Evolutionary conservation across 1,139 yeast species (phyloP).

Genomic region (Kodamaea plutei): DNA sequence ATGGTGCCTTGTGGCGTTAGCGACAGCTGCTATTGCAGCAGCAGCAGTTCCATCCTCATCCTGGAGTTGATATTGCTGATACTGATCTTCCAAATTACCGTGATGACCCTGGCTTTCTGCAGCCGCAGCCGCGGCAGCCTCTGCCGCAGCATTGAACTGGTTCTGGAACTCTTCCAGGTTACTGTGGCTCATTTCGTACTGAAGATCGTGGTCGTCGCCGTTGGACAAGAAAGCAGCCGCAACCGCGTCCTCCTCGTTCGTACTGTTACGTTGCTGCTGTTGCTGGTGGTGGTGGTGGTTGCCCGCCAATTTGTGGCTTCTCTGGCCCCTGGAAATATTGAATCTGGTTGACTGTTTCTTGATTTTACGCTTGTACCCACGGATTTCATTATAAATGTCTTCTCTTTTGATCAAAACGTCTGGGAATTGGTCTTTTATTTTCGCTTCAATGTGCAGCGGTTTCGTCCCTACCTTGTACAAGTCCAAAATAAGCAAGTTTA

Average conservation of each 20-base stretch:
- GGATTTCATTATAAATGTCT: conserved; percentile 55
- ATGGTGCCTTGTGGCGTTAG: conserved; percentile 27
- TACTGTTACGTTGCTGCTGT: conserved; percentile 6
- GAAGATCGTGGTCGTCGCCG: conserved; percentile 19
- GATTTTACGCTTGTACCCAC: conserved; percentile 54
- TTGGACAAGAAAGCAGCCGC: conserved; percentile 17
- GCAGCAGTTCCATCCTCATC: conserved; percentile 18
- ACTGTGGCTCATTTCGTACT: conserved; percentile 23
- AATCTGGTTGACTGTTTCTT: conserved; percentile 34
- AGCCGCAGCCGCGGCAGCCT: conserved; percentile 24
- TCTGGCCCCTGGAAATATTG: conserved; percentile 3
- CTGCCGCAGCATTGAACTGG: conserved; percentile 39
- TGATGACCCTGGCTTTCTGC: conserved; percentile 26
- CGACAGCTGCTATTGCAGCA: conserved; percentile 43
- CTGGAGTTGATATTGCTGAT: conserved; percentile 8
- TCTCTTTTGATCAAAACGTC: conserved; percentile 54
- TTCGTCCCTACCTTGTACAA: conserved; percentile 54
- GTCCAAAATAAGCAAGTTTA: conserved; percentile 49
- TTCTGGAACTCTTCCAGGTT: conserved; percentile 38
- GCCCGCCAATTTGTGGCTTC: conserved; percentile 1
- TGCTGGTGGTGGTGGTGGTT: too few species aligned
- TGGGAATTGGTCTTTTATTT: conserved; percentile 50
- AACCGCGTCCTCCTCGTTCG: conserved; percentile 22
- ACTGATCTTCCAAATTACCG: conserved; percentile 29
- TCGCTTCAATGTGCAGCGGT: conserved; percentile 54